Base-by-base conservation (phyloP, 257 asterid genomes). In the Solanum clarkiae region DNA sequence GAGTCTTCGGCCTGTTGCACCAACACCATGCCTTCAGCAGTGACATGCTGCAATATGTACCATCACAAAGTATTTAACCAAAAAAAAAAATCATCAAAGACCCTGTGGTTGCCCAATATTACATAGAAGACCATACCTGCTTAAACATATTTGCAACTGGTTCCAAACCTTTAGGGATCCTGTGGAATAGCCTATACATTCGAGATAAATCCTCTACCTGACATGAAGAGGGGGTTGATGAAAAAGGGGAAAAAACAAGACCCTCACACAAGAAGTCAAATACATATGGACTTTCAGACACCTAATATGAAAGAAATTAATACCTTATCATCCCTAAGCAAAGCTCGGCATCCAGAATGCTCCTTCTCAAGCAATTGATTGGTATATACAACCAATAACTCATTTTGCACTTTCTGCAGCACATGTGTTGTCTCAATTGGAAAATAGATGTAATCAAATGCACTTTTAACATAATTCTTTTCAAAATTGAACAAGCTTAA, bases 241-340 rank as follows among this genome's bases (percentile, higher is more conserved):
- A 79, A 85, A 47, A 22, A 71, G 49, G 66, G 13, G 42, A 14
- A 51, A 70, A 4, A 49, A n/a, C 80, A 69, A 32, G 26, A 49
- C 17, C 16, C 18, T 45, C 75, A 60, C 17, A 49, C 20, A 69
- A 66, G 65, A 77, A 24, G 26, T 77, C 82, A 77, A 77, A 77
- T 26, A 9, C 26, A 26, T 51, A 53, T 20, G 2, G 45, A 77
- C 82, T 77, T 26, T 17, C 10, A 77, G 49, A 77, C 49, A 26
- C 65, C 17, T 53, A 26, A 26, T 45, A 62, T 12, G 53, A 47
- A 54, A 71, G 60, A 62, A 17, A 82, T 79, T 68, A 57, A 54
- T 86, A 90, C 96, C 93, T 90, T 93, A 72, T 90, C 93, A 77
- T 92, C 90, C 72, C 86, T 87, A 54, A 93, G 93, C 88, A 93